Evolutionary conservation across 208 protist genomes (phyloP).

Genomic region (Angomonas deanei): DNA sequence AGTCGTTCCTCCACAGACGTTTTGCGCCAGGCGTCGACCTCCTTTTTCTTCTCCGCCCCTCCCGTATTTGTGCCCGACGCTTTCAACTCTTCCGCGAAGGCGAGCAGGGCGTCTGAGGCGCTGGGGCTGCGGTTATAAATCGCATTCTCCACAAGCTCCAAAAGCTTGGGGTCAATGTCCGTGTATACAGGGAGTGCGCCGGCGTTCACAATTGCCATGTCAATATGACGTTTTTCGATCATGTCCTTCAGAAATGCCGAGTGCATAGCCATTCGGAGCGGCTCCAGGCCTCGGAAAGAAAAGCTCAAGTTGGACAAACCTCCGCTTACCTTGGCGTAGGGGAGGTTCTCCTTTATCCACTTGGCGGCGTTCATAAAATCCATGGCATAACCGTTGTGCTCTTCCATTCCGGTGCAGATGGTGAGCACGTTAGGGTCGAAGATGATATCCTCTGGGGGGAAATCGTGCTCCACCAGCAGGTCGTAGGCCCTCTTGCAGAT

Average conservation of each 20-base stretch:
- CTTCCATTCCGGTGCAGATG: conserved; percentile 95
- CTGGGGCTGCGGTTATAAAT: conserved; percentile 87
- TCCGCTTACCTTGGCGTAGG: conserved; percentile 84
- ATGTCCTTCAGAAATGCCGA: conserved; percentile 92
- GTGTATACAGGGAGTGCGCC: conserved; percentile 92
- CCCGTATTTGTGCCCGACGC: conserved; percentile 20
- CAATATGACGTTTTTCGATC: conserved; percentile 82
- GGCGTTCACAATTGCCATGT: conserved; percentile 97
- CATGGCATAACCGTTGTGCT: conserved; percentile 96
- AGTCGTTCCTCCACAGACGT: conserved; percentile 83
- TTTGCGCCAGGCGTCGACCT: conserved; percentile 86
- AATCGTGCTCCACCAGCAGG: conserved; percentile 74
- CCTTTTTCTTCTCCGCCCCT: conserved; percentile 22
- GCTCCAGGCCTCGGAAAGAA: conserved; percentile 92
- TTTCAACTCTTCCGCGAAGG: conserved; percentile 71
- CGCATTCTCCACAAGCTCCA: conserved; percentile 86
- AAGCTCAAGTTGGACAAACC: conserved; percentile 97
- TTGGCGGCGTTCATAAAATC: conserved; percentile 92
- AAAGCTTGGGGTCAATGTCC: conserved; percentile 87
- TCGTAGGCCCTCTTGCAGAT: conserved; percentile 95
- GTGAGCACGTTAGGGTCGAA: conserved; percentile 98
- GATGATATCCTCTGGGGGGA: conserved; percentile 93
- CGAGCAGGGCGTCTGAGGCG: conserved; percentile 88
- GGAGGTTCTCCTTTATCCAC: conserved; percentile 81
- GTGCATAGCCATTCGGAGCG: conserved; percentile 89